Conservation (phyloP, 805 yeast genomes). For the Wickerhamomyces kurtzmanii region DNA sequence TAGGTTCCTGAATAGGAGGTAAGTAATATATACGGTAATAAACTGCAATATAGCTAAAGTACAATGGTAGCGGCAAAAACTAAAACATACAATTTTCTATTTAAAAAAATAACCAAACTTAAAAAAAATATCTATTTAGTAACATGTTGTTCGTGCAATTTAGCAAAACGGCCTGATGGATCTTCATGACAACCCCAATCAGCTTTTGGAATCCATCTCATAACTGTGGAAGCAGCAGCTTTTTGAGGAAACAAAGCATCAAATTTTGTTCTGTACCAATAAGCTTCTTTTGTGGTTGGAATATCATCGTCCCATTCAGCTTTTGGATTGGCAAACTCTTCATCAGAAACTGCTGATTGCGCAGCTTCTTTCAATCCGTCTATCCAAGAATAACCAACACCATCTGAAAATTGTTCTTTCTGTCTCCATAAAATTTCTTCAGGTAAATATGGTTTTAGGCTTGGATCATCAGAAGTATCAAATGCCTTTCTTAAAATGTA, state of each 20-base stretch:
- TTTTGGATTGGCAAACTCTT: slow-evolving; percentile 82
- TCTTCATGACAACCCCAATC: slow-evolving; percentile 99
- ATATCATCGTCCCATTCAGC: slow-evolving; percentile 93
- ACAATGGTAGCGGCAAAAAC: too few species aligned
- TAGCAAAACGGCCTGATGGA: slow-evolving; percentile 96
- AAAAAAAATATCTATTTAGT: too few species aligned
- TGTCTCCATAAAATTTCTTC: slow-evolving; percentile 98
- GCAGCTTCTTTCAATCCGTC: slow-evolving; percentile 96
- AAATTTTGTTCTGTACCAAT: slow-evolving; percentile 96
- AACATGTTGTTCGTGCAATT: slow-evolving; percentile 73
- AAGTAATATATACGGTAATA: too few species aligned
- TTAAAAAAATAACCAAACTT: too few species aligned
- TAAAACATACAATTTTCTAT: too few species aligned
- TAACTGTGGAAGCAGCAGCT: slow-evolving; percentile 93
- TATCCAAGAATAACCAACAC: slow-evolving; percentile 99
- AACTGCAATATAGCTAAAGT: too few species aligned
- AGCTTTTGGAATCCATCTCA: slow-evolving; percentile 99
- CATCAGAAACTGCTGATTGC: slow-evolving; percentile 78
- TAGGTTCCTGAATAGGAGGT: too few species aligned
- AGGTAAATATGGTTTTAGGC: slow-evolving; percentile 80
- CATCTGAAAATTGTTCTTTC: slow-evolving; percentile 99
- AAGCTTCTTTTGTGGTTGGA: slow-evolving; percentile 97
- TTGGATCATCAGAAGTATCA: slow-evolving; percentile 81
- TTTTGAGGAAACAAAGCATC: slow-evolving; percentile 85
- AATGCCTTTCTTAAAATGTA: slow-evolving; percentile 96